These are phyloP conservation scores for Eucommia ulmoides DNA, from an alignment of 257 asterid genomes.

Conservation along the genomic window DNA sequence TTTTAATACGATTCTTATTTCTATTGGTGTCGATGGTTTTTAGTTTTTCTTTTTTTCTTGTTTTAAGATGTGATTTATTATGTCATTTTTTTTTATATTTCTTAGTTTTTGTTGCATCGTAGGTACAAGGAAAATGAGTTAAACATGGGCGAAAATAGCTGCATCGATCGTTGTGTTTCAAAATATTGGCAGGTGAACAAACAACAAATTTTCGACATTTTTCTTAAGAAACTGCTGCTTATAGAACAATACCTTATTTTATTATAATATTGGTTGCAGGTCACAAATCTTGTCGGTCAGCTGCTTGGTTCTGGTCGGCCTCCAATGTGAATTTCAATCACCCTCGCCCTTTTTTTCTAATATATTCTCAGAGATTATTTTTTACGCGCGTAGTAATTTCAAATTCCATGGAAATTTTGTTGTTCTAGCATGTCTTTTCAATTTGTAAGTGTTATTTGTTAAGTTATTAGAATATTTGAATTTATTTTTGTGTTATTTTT, in stretches of 20 bases:
- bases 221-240: background rate
- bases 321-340: conserved; percentile 9
- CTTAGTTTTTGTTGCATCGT: background rate
- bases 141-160: conserved; percentile 35
- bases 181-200: conserved; percentile 36
- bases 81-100: background rate
- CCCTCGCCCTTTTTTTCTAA: background rate
- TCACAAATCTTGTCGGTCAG: conserved; percentile 26
- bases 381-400: background rate
- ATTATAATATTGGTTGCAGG: conserved; percentile 15
- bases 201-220: background rate
- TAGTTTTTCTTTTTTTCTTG: background rate
- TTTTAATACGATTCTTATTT: background rate
- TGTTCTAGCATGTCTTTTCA: background rate
- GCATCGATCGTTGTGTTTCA: conserved; percentile 43
- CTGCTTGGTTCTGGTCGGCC: conserved; percentile 20
- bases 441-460: too few species aligned
- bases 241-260: background rate
- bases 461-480: too few species aligned
- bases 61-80: background rate
- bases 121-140: conserved; percentile 34
- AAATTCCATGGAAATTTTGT: background rate
- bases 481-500: too few species aligned
- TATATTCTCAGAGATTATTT: background rate
- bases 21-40: background rate